Percentiles rank a stretch among this genome's conserved stretches.
phyloP scores from a whole-genome alignment of 139 green algal species.

The Nannochloris sp. region DNA sequence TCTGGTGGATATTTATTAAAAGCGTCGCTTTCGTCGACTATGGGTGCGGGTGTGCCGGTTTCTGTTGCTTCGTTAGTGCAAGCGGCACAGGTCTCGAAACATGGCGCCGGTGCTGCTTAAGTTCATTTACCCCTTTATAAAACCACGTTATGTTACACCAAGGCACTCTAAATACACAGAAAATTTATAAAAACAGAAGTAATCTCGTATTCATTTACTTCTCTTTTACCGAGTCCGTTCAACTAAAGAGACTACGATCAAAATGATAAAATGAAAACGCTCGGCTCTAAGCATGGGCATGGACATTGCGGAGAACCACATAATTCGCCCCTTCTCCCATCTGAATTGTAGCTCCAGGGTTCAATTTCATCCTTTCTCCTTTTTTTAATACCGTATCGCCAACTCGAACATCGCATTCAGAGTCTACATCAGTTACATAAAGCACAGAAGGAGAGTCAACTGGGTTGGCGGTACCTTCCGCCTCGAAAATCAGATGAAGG shows the following conservation, averaged over 20 bases:
- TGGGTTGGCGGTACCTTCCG: constrained; percentile 10
- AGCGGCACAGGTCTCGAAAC: constrained; percentile 9
- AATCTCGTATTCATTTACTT: no score
- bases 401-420: not conserved
- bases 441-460: constrained; percentile 20
- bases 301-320: not conserved
- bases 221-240: no score
- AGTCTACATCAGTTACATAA: constrained; percentile 20
- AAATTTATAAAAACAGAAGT: no score
- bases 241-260: no score
- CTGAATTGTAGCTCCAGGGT: constrained; percentile 15
- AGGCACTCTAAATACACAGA: no score
- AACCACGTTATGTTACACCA: no score
- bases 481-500: constrained; percentile 29
- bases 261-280: no score
- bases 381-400: constrained; percentile 13
- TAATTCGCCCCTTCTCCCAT: not conserved
- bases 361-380: constrained; percentile 5
- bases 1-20: constrained; percentile 34
- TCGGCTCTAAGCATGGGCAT: constrained; percentile 7
- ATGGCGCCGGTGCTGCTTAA: no score
- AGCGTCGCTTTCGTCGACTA: constrained; percentile 40
- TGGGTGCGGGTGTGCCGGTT: constrained; percentile 50
- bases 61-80: constrained; percentile 28
- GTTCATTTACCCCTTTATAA: no score